Evolutionary conservation across 164 flowering plant genomes (phyloP), one percentile per base, ranked within the genome.

Genomic region (Sextonia rubra): DNA sequence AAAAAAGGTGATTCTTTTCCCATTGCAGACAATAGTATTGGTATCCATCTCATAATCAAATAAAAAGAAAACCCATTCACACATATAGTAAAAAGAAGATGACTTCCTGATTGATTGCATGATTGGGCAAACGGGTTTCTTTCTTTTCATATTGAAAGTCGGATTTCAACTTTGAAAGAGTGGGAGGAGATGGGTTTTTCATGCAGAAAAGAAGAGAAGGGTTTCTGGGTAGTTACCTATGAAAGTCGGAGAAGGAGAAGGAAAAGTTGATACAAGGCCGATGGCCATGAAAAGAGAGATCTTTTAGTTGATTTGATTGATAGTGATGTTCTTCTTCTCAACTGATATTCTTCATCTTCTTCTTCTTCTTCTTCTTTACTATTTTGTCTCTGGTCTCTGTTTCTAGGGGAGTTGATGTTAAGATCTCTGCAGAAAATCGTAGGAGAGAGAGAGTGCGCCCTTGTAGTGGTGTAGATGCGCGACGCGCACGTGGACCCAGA

Each of bases 241-340:
- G 60, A 81, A 71, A 47, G 78, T 69, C 1, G 84, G 71, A 64
- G 87, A 25, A 75, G 80, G 80, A 56, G 75, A 77, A 4, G 83
- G 29, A 18, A 72, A 26, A 17, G 69, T 52, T 18, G 69, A 20
- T 5, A 61, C 69, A 65, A 72, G 69, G 26, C 32, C 80, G 71
- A 84, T 77, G 78, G 81, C 79, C 87, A 80, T 82, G 60, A 69
- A 25, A 26, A 29, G 52, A 70, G 26, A 17, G 49, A 52, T 18
- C n/a, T 52, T 52, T 52, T 12, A 52, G 17, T 15, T 52, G 17
- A 70, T 22, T 12, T 22, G 64, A 23, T 30, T 27, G 68, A 30
- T 29, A n/a, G 22, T 29, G 68, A 64, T 18, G 47, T 18, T 30
- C 27, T 61, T 61, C 24, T 0, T 58, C 61, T 56, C 60, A 18